Evolutionary conservation across 2,329 filamentous ascomycete genomes (phyloP).

Genomic region (Diplodia scrobiculata): DNA sequence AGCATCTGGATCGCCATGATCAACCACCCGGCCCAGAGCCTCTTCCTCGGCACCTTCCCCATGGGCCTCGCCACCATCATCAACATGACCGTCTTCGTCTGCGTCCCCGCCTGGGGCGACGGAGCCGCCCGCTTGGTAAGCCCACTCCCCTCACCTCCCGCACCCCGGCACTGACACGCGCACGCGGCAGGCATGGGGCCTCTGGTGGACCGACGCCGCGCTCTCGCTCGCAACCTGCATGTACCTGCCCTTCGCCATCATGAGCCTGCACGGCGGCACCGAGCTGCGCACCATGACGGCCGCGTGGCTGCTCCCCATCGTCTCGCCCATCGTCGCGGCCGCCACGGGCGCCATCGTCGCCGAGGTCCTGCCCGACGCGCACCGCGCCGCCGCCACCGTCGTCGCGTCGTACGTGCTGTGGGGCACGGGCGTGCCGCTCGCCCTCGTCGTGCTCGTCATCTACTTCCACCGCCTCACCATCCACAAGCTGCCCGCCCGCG

Average conservation of each 20-base stretch:
- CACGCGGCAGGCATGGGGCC: neutral
- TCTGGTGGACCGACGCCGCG: neutral
- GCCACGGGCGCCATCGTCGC: constrained; percentile 64
- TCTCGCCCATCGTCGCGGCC: constrained; percentile 63
- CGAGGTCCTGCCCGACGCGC: constrained; percentile 54
- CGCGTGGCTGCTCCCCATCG: constrained; percentile 63
- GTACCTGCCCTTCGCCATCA: neutral
- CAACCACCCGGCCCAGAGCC: constrained; percentile 61
- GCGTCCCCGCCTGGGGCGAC: constrained; percentile 58
- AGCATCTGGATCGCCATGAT: constrained; percentile 65
- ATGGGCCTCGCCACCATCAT: constrained; percentile 68
- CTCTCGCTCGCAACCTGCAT: neutral
- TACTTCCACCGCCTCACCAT: constrained; percentile 68
- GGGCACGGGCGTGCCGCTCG: constrained; percentile 62
- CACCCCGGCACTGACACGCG: neutral
- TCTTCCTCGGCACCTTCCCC: constrained; percentile 66
- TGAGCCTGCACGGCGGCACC: constrained; percentile 15
- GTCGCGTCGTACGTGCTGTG: constrained; percentile 66
- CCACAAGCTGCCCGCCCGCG: constrained; percentile 63
- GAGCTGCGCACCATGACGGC: constrained; percentile 56
- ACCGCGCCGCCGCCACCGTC: constrained; percentile 57
- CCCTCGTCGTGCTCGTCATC: constrained; percentile 61
- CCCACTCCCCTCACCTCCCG: constrained; percentile 34
- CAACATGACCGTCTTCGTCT: constrained; percentile 63
- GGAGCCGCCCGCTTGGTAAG: constrained; percentile 51